Percentiles rank a stretch among this genome's conserved stretches.
Conservation (phyloP, 768 basidiomycete species). For the Russula brevipes region DNA sequence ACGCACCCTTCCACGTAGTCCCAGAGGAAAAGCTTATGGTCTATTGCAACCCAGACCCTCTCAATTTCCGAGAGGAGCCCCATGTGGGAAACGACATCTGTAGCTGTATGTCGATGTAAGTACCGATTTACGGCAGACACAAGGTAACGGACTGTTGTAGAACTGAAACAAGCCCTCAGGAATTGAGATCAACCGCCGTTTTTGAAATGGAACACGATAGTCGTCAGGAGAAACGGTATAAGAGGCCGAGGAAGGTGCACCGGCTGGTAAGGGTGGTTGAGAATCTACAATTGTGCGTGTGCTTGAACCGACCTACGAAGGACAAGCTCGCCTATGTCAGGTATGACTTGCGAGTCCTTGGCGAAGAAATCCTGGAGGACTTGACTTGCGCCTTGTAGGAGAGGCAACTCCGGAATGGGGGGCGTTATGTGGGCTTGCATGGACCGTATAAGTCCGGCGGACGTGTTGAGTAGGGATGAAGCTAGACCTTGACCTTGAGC, state of each 20-base stretch:
- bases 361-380: constrained; percentile 62
- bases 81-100: constrained; percentile 73
- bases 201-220: constrained; percentile 74
- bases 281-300: not conserved
- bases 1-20: constrained; percentile 90
- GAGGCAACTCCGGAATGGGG: constrained; percentile 49
- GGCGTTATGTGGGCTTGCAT: constrained; percentile 19
- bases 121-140: not conserved
- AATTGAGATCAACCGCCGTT: constrained; percentile 67
- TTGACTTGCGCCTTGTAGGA: constrained; percentile 60
- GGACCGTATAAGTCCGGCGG: constrained; percentile 12
- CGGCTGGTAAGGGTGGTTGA: constrained; percentile 38
- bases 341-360: constrained; percentile 70
- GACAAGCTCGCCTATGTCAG: constrained; percentile 67
- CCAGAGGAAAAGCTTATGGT: constrained; percentile 93
- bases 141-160: constrained; percentile 53
- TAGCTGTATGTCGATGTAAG: constrained; percentile 39
- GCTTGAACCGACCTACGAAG: constrained; percentile 39
- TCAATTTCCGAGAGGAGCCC: constrained; percentile 91
- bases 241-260: constrained; percentile 63
- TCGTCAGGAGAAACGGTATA: constrained; percentile 78
- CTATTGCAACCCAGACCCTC: constrained; percentile 91
- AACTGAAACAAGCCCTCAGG: constrained; percentile 75
- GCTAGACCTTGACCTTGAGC: not conserved
- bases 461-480: constrained; percentile 7